Conservation (phyloP, 495 filamentous ascomycete genomes). For the Xylaria palmicola region DNA sequence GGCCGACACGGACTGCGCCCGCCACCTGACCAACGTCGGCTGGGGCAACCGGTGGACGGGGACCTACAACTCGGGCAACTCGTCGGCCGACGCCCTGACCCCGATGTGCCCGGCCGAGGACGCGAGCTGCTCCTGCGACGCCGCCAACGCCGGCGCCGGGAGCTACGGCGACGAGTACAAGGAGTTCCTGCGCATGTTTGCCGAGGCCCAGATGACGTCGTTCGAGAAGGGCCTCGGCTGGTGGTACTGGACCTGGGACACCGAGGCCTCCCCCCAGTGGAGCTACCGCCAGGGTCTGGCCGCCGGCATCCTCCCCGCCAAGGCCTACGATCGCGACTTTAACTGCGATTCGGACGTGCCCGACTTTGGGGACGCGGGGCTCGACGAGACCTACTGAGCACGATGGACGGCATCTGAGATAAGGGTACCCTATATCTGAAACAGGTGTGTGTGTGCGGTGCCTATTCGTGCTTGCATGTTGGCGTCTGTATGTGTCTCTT, state of each 20-base stretch:
- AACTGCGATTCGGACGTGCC: conserved; percentile 70
- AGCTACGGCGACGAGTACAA: conserved; percentile 76
- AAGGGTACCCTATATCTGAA: not conserved
- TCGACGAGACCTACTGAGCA: conserved; percentile 24
- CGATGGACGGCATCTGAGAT: not conserved
- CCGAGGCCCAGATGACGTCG: conserved; percentile 89
- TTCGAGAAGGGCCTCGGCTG: conserved; percentile 93
- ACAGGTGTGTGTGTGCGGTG: not conserved
- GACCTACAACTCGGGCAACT: conserved; percentile 59
- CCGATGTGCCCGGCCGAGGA: conserved; percentile 69
- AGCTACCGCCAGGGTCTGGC: conserved; percentile 84
- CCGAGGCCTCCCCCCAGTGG: conserved; percentile 77
- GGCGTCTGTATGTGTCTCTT: no score
- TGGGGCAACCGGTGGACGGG: conserved; percentile 90
- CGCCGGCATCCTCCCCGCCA: conserved; percentile 77
- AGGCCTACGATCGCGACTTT: conserved; percentile 74
- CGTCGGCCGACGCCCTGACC: conserved; percentile 52
- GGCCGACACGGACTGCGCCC: conserved; percentile 93
- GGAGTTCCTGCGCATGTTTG: conserved; percentile 81
- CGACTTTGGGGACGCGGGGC: conserved; percentile 59
- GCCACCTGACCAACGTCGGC: conserved; percentile 86
- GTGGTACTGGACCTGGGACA: conserved; percentile 91
- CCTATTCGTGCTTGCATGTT: not conserved
- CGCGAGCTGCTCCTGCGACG: conserved; percentile 65
- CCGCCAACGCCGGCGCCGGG: conserved; percentile 70